These are phyloP conservation scores for Cercospora sp. DNA, from an alignment of 2,329 filamentous ascomycete genomes.

Conservation along the genomic window DNA sequence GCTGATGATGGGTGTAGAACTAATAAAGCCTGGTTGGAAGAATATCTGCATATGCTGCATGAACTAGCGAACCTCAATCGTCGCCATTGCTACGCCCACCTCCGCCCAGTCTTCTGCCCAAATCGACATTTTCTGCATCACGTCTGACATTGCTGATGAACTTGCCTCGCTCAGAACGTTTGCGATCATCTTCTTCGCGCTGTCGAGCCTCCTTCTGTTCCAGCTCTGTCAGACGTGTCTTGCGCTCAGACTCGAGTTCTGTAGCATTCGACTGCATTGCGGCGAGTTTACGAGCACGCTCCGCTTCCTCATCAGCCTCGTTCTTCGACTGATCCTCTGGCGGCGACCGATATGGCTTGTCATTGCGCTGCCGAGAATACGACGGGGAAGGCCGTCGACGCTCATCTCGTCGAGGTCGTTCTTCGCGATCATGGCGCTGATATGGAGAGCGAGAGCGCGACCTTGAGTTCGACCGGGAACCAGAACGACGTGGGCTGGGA, in stretches of 20 bases:
- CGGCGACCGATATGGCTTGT: conserved; percentile 33
- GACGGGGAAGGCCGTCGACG: conserved; percentile 27
- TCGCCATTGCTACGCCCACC: conserved; percentile 27
- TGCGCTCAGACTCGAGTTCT: conserved; percentile 70
- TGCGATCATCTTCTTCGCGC: conserved; percentile 64
- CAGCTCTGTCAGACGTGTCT: conserved; percentile 65
- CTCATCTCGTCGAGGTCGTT: conserved; percentile 18
- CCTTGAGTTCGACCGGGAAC: conserved; percentile 38
- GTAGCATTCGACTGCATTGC: conserved; percentile 49
- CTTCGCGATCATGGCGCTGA: conserved; percentile 23
- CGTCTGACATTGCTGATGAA: conserved; percentile 41
- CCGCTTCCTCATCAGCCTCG: conserved; percentile 36
- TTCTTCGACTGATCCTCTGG: conserved; percentile 28
- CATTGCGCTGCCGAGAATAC: conserved; percentile 23
- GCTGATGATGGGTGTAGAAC: not conserved
- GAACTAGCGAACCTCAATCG: conserved; percentile 18
- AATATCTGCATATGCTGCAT: not conserved
- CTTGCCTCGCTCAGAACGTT: conserved; percentile 39
- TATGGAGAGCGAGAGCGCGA: conserved; percentile 40
- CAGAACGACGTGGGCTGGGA: conserved; percentile 39
- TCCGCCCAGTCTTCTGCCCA: conserved; percentile 33
- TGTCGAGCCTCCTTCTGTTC: conserved; percentile 65
- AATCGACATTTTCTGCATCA: conserved; percentile 37
- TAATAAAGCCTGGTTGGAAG: not conserved
- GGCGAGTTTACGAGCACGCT: conserved; percentile 42